Evolutionary conservation across 2,329 filamentous ascomycete species (phyloP), one percentile per base, ranked within the genome.

Genomic region (Cadophora luteo-olivacea): DNA sequence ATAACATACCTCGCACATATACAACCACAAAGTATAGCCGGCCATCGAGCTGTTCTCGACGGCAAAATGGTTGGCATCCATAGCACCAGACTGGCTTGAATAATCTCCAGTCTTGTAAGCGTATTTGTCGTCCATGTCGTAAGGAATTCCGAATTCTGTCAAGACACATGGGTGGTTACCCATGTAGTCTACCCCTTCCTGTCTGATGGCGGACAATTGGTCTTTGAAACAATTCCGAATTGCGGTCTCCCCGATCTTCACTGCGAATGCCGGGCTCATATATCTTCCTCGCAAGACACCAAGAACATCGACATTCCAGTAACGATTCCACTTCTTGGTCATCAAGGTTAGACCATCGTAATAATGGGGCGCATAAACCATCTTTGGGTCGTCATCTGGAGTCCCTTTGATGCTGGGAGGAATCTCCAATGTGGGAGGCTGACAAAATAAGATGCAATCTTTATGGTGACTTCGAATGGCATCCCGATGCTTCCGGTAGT

Each of bases 251-350:
- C 96, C 96, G 58, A 99, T 84, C 77, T 94, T 96, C 78, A 99
- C 91, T 3, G 93, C 96, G 77, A 99, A 95, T 0, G 93, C 93
- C 14, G 96, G 96, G 25, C 91, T 92, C 73, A 92, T 84, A 77
- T 99, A 99, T 72, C 91, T 91, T 14, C 96, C 96, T 57, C 96
- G 91, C 54, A 99, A 84, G 16, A 99, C 88, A 2, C 96, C 96
- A 62, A 99, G 89, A 4, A 99, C 93, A 78, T 99, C 96, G 8
- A 99, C 92, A 74, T 99, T 99, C 92, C 96, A 99, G 19, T 91
- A 89, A 49, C 94, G 91, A 78, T 98, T 99, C 96, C 96, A 99
- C 79, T 97, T 97, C 81, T 99, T 99, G 14, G 93, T 98, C 86
- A 99, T 92, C 4, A 99, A 84, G 0, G 96, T 99, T 66, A 99